Base-by-base conservation (phyloP, 495 filamentous ascomycete genomes). In the Pyronema domesticum region DNA sequence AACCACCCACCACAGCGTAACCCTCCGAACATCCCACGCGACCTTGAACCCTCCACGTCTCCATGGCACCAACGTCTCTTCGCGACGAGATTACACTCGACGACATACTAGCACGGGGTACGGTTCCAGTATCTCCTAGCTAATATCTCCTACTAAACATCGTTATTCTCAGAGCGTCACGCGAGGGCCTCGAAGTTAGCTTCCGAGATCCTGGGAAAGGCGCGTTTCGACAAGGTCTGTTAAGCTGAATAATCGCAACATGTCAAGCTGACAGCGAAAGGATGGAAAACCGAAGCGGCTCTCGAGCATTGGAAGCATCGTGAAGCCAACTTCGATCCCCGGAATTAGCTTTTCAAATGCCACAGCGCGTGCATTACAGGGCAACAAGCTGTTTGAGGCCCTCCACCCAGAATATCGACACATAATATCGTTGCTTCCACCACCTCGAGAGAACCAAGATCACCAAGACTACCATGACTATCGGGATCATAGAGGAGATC, bases 381-480 rank as follows among this genome's bases (percentile, higher is more conserved):
- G 55, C 46, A 64, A 67, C 52, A 60, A 64, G 57, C 66, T 69
- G 61, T 68, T 66, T 48, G 62, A 55, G 23, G 68, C 63, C 48
- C 34, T 68, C 18, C 67, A 68, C 23, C 23, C 23, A 5, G 23
- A 30, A 30, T 5, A 30, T 30, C 23, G 23, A 2, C 23, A 30
- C 23, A 30, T 30, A 30, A 30, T 30, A 30, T 30, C 23, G 23
- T 30, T 5, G 5, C 23, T 30, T 30, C 23, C 23, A 5, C 23
- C 23, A 30, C 23, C 23, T 30, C 23, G 23, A 30, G 23, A 30
- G 23, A 30, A 30, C 5, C 23, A 30, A 30, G 23, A 30, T 5
- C 23, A 30, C 5, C 23, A 30, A 30, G 23, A 30, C 23, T 5
- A 30, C 23, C 23, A 30, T 30, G 23, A 30, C 23, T 30, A 30